Evolutionary conservation across 176 grass and related monocot genomes (phyloP).

Genomic region (Cocos nucifera): DNA sequence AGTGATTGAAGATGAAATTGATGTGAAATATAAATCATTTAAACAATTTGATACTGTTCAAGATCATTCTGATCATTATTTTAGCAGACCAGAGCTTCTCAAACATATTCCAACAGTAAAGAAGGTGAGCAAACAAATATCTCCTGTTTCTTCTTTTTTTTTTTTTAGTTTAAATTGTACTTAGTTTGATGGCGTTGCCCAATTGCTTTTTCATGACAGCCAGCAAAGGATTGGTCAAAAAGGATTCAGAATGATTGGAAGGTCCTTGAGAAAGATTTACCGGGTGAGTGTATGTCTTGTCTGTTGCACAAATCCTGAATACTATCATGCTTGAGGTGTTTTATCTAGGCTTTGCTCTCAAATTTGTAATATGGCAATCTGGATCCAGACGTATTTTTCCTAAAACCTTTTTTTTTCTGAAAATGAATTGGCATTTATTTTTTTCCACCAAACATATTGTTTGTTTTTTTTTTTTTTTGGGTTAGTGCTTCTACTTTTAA

Average conservation of each 20-base stretch:
- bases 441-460: too few relatives aligned
- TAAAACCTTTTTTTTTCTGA: too few relatives aligned
- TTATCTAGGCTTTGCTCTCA: neutral
- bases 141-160: constrained; percentile 10
- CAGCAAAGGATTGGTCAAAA: constrained; percentile 51
- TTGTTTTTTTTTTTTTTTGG: too few relatives aligned
- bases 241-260: constrained; percentile 63
- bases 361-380: too few relatives aligned
- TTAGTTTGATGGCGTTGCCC: neutral
- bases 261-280: constrained; percentile 63
- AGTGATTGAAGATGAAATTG: constrained; percentile 24
- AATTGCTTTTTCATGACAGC: constrained; percentile 18
- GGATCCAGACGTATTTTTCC: too few relatives aligned
- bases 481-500: too few relatives aligned
- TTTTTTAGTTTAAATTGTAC: constrained; percentile 4
- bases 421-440: too few relatives aligned
- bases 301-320: neutral
- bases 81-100: constrained; percentile 20
- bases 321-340: neutral
- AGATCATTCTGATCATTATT: constrained; percentile 63
- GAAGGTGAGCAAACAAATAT: neutral
- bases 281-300: constrained; percentile 28
- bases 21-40: constrained; percentile 49
- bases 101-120: neutral
- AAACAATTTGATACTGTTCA: constrained; percentile 54